Evolutionary conservation across 495 filamentous ascomycete genomes (phyloP), one percentile per base, ranked within the genome.

Genomic region (Thermothielavioides terrestris): DNA sequence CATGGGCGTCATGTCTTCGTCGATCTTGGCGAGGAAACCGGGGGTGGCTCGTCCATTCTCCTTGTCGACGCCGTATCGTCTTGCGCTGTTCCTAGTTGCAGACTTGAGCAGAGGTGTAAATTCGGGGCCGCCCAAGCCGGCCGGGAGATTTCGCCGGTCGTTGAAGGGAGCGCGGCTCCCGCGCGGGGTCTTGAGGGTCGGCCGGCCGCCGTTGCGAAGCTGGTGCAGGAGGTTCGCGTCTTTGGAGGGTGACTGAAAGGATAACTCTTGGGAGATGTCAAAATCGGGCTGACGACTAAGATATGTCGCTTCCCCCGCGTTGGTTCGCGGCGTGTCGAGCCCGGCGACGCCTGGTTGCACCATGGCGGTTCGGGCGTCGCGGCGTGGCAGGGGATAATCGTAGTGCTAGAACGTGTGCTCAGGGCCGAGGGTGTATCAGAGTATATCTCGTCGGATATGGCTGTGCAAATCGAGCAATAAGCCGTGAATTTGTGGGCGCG

Each of bases 51-150:
- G 48, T 55, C 73, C 71, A 45, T 76, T 72, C 43, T 76, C 64
- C 62, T 80, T 72, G 71, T 78, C 62, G 31, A 42, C 22, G 34
- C 69, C 71, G 59, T 78, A 78, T 39, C 77, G 76, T 41, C 84
- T 69, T 28, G 82, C 76, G 54, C 83, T 89, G 58, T 91, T 90
- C 46, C 81, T 81, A 15, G 88, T 87, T 12, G 89, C 89, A 49
- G 85, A 94, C 69, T 89, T 91, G 62, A 98, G 79, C 46, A 98
- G 67, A 0, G 92, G 92, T 2, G 92, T 98, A 61, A 98, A 98
- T 53, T 98, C 94, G 39, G 77, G 79, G 42, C 81, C 83, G 12
- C 71, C 77, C 1, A 79, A 66, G 31, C 76, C 77, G 20, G 71
- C 67, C 11, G 78, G 75, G 68, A 83, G 59, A 77, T 89, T 86